These are phyloP conservation scores for Pulveroboletus ravenelii DNA, from an alignment of 768 basidiomycete genomes.

Conservation along the genomic window DNA sequence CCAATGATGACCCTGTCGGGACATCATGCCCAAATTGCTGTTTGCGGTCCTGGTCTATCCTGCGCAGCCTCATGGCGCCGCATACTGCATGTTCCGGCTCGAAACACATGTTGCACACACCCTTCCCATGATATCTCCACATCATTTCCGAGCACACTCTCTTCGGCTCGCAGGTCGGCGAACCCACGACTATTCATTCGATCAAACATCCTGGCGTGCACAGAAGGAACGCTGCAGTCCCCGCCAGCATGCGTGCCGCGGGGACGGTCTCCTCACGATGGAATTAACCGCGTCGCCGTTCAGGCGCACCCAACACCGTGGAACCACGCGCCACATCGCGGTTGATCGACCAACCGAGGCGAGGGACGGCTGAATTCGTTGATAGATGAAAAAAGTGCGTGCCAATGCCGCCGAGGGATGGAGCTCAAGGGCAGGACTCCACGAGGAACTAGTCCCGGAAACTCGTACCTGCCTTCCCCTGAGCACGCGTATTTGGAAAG, in stretches of 20 bases:
- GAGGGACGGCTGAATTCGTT: conserved; percentile 2
- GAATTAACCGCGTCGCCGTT: conserved; percentile 3
- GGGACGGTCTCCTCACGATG: background rate
- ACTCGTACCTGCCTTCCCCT: conserved; percentile 6
- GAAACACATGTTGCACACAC: conserved; percentile 24
- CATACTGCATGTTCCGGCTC: conserved; percentile 27
- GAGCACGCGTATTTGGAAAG: conserved; percentile 21
- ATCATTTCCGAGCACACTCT: conserved; percentile 23
- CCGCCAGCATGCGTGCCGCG: conserved; percentile 1
- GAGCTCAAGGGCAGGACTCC: conserved; percentile 21
- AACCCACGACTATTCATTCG: conserved; percentile 1
- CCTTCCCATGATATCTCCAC: conserved; percentile 7
- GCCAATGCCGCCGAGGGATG: conserved; percentile 6
- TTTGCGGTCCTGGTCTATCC: background rate
- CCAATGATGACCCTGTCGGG: conserved; percentile 16
- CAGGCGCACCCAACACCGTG: conserved; percentile 1
- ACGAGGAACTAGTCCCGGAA: conserved; percentile 14
- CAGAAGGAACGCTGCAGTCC: conserved; percentile 4
- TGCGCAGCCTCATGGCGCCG: conserved; percentile 21
- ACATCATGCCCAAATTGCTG: background rate
- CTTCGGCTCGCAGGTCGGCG: background rate
- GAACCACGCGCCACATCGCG: conserved; percentile 3
- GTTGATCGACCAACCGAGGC: conserved; percentile 5
- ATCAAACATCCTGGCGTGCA: conserved; percentile 1
- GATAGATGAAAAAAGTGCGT: conserved; percentile 10